phyloP scores from a whole-genome alignment of 169 alveolate genomes.

The Theileria equi region DNA sequence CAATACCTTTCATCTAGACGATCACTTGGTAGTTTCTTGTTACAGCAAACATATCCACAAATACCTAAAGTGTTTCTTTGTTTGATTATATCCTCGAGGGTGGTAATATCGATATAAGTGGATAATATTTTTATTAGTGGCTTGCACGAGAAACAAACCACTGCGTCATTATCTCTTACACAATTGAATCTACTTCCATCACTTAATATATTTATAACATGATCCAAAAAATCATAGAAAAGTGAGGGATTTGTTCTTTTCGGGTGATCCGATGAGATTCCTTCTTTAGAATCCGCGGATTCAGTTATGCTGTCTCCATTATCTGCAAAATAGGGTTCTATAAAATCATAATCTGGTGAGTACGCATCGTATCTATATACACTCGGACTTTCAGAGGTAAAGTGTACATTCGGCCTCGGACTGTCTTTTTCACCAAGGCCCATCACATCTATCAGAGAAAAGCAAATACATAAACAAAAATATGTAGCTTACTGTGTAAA shows the following conservation, averaged over 20 bases:
- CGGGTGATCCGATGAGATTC: not conserved
- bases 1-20: too few species aligned
- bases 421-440: too few species aligned
- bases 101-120: conserved; percentile 56
- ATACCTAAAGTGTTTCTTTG: conserved; percentile 10
- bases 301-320: not conserved
- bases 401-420: too few species aligned
- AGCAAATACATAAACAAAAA: not conserved
- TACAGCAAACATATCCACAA: conserved; percentile 52
- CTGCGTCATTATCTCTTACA: not conserved
- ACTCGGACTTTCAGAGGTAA: not conserved
- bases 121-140: conserved; percentile 15
- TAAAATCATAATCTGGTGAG: too few species aligned
- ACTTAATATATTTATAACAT: conserved; percentile 8
- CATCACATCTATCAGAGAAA: too few species aligned
- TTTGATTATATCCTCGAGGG: conserved; percentile 38
- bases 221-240: conserved; percentile 29
- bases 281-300: not conserved
- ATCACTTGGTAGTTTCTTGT: conserved; percentile 14
- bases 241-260: conserved; percentile 5
- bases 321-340: too few species aligned
- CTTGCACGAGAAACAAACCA: conserved; percentile 46
- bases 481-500: not conserved
- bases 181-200: conserved; percentile 50
- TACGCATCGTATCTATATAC: not conserved